Evolutionary conservation across 495 filamentous ascomycete genomes (phyloP), one percentile per base, ranked within the genome.

Genomic region (Pseudotulostoma volvatum): DNA sequence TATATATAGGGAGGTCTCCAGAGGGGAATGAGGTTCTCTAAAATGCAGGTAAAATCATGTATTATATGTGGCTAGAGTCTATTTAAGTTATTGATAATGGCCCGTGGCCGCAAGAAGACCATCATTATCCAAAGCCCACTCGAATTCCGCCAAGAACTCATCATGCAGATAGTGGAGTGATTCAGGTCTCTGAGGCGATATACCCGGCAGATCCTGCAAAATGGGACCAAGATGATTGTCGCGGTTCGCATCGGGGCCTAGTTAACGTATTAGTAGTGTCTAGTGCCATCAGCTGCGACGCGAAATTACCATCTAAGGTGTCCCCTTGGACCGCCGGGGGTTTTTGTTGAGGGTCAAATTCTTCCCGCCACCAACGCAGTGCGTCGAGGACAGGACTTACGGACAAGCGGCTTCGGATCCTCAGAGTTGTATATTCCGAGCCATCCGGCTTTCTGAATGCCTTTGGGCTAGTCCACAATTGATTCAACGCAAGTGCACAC

Each of bases 311-410:
- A 36, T 14, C 7, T 38, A n/a, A n/a, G n/a, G n/a, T 40, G 3
- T 48, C 52, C 3, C 37, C 44, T 16, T 46, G 37, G 0, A 44
- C 39, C 9, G 37, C 25, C 32, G 41, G 36, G 8, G 33, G 11
- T 17, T 55, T 47, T 11, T 49, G 44, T 9, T 55, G 52, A 3
- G 52, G 47, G 34, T 61, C 60, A 34, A 57, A 66, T 40, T 69
- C 66, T 40, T 67, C 60, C 13, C 60, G 53, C 62, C 61, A 70
- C 65, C 65, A 68, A 62, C 63, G 66, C 4, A 66, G 49, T 14
- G 59, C 42, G 44, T 68, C 66, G n/a, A 67, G 44, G 7, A 67
- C 51, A 7, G 55, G 51, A 39, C 62, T 61, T 7, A 65, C 46
- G 0, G 56, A 51, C 4, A 70, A 46, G 4, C 64, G 55, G 34